Base-by-base conservation (phyloP, 2,329 filamentous ascomycete species). In the Alternaria dauci region DNA sequence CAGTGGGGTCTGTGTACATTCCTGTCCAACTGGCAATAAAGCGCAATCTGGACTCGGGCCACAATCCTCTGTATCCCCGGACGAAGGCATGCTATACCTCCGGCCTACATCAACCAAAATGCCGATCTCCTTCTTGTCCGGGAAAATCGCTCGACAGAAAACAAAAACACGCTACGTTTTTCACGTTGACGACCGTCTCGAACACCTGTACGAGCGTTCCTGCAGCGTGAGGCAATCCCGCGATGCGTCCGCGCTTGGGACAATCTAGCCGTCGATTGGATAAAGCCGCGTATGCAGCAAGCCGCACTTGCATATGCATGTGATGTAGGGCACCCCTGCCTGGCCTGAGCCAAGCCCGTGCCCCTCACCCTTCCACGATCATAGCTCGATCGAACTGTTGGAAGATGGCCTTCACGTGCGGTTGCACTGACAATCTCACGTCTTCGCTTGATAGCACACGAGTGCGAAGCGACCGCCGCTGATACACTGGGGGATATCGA, bases 231-330 rank as follows among this genome's bases (percentile, higher is more conserved):
- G 72, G 73, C 67, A 66, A 70, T 74, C 70, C 73, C 73, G 74
- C 74, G 67, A 70, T 68, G 66, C 68, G 69, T 64, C 55, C 63
- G 58, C 54, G 62, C 72, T 71, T 71, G 66, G 55, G 46, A 34
- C 38, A 43, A 18, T 41, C 47, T 38, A 55, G 43, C 44, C 41
- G 16, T 41, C 63, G 60, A 76, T 76, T 76, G 76, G 75, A 25
- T 57, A 61, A 58, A 69, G 72, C 64, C 57, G 46, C 53, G 66
- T 44, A 69, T 77, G 76, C 73, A 77, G 60, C 54, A 66, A 74
- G 74, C 76, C 76, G 76, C 68, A 62, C 65, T 61, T 77, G 74
- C 76, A 77, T 76, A 76, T 78, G 76, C 75, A 63, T 76, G 75
- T 75, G 69, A 76, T 74, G 65, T 65, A 71, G 69, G 65, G 58